These are phyloP conservation scores for Ophiostoma fasciatum DNA, from an alignment of 2,329 filamentous ascomycete genomes.

Conservation along the genomic window DNA sequence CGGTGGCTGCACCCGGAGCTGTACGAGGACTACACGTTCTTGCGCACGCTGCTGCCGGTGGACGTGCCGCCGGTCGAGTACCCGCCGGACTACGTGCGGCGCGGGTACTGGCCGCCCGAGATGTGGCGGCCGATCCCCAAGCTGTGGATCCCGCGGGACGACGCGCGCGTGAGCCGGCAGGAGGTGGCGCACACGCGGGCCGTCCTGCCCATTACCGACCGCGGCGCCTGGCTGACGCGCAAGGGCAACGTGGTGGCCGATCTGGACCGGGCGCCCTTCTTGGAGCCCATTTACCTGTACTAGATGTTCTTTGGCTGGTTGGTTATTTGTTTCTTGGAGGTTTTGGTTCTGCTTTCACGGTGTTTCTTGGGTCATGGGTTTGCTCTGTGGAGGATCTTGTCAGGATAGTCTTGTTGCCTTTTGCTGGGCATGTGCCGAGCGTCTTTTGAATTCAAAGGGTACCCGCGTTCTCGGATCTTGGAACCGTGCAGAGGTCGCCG, in stretches of 20 bases:
- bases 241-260: slow-evolving; percentile 14
- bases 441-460: too few relatives aligned
- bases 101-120: slow-evolving; percentile 59
- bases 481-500: too few relatives aligned
- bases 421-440: too few relatives aligned
- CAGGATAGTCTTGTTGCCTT: too few relatives aligned
- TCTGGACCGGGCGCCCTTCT: slow-evolving; percentile 14
- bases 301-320: neutral
- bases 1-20: slow-evolving; percentile 44
- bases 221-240: slow-evolving; percentile 53
- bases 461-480: too few relatives aligned
- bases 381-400: neutral
- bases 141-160: slow-evolving; percentile 65
- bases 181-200: slow-evolving; percentile 53
- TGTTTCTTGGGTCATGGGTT: too few relatives aligned
- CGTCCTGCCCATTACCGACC: slow-evolving; percentile 57
- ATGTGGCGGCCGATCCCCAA: slow-evolving; percentile 45
- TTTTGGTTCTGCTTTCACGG: too few relatives aligned
- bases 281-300: slow-evolving; percentile 15
- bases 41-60: slow-evolving; percentile 28
- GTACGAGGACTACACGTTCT: slow-evolving; percentile 43
- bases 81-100: slow-evolving; percentile 28
- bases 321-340: neutral
- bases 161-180: slow-evolving; percentile 52
- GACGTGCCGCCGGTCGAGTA: slow-evolving; percentile 7